Evolutionary conservation across 345 rosid species (phyloP).

Genomic region (Moringa oleifera): DNA sequence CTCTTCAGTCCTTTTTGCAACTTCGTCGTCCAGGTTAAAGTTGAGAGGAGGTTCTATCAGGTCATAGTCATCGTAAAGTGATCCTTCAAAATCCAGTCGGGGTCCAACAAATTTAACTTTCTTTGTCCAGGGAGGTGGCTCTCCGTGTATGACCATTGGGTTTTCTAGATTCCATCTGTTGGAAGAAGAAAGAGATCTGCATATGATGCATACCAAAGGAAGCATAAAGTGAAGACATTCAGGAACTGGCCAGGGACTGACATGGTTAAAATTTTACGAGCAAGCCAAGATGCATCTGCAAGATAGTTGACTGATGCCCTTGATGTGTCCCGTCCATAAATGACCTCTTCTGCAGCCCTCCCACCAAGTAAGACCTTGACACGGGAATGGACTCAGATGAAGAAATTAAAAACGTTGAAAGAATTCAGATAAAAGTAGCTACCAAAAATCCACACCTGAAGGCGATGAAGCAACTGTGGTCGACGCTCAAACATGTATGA

Average conservation of each 20-base stretch:
- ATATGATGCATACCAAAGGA: slow-evolving; percentile 6
- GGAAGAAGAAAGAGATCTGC: slow-evolving; percentile 5
- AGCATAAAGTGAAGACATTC: slow-evolving; percentile 3
- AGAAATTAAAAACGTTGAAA: slow-evolving; percentile 3
- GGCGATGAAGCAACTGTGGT: slow-evolving; percentile 87
- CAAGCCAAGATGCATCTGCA: slow-evolving; percentile 95
- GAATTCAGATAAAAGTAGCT: slow-evolving; percentile 3
- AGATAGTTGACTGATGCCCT: slow-evolving; percentile 78
- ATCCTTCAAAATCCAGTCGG: slow-evolving; percentile 86
- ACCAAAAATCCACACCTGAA: slow-evolving; percentile 53
- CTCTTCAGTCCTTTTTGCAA: slow-evolving; percentile 67
- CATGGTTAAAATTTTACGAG: slow-evolving; percentile 87
- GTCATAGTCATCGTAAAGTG: slow-evolving; percentile 72
- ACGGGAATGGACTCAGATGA: neutral
- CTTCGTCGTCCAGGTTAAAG: slow-evolving; percentile 82
- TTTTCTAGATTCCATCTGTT: slow-evolving; percentile 93
- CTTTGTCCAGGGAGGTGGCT: slow-evolving; percentile 91
- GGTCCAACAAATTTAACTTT: slow-evolving; percentile 73
- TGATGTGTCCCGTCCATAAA: slow-evolving; percentile 86
- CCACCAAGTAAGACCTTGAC: slow-evolving; percentile 75
- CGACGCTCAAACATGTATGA: slow-evolving; percentile 84
- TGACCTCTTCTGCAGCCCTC: slow-evolving; percentile 93
- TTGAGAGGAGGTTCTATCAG: slow-evolving; percentile 73
- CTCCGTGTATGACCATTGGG: slow-evolving; percentile 91
- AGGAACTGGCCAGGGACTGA: slow-evolving; percentile 20